A percentile compares a stretch with the other conserved stretches of the same genome.
These are phyloP conservation scores for Durusdinium trenchii DNA, from an alignment of 73 alveolate species.

Conservation along the genomic window DNA sequence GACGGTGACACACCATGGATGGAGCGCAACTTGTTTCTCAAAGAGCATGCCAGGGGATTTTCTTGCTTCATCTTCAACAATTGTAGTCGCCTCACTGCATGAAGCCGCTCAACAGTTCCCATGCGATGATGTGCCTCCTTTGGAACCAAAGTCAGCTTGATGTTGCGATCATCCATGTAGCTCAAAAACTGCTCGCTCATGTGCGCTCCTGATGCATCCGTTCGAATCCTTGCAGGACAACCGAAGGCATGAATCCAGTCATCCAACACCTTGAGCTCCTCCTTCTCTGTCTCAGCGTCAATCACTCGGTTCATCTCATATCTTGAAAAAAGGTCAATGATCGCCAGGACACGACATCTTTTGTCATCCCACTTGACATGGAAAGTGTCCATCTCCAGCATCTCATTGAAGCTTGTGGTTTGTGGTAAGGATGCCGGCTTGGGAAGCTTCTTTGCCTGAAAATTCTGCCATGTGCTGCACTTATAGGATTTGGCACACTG, in stretches of 20 bases:
- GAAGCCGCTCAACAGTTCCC: constrained; percentile 19
- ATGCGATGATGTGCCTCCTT: not conserved
- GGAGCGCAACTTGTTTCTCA: constrained; percentile 11
- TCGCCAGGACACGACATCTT: not conserved
- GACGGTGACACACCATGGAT: constrained; percentile 29
- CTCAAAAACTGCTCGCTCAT: not conserved
- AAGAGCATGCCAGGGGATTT: not conserved
- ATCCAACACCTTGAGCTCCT: not conserved
- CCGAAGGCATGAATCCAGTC: not conserved
- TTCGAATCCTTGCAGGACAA: not conserved
- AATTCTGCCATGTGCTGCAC: too few relatives aligned
- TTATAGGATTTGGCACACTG: too few relatives aligned
- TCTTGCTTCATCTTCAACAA: not conserved
- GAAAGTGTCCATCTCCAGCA: not conserved
- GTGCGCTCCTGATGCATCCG: not conserved
- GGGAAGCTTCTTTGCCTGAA: too few relatives aligned
- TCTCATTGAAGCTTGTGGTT: not conserved
- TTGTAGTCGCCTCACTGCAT: not conserved
- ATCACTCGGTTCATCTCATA: not conserved
- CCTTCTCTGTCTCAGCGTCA: not conserved
- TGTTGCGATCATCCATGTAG: not conserved
- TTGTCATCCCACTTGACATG: not conserved
- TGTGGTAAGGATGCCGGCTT: not conserved
- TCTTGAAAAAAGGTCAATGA: not conserved
- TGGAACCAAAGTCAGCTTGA: not conserved